phyloP scores from a whole-genome alignment of 2,329 filamentous ascomycete genomes.

The Colletotrichum sansevieriae region DNA sequence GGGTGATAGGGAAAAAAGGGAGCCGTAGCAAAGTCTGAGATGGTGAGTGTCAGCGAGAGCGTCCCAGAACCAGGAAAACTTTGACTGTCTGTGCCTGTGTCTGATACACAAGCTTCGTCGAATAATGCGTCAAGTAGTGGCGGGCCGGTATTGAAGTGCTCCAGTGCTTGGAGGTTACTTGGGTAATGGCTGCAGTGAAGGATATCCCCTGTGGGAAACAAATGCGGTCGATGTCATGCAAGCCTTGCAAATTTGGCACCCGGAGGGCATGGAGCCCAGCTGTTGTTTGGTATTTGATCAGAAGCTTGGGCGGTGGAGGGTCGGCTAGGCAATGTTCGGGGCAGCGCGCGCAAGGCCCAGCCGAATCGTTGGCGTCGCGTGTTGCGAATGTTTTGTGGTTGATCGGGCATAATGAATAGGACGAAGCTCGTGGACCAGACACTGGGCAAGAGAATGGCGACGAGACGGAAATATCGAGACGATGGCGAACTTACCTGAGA shows the following conservation, averaged over 20 bases:
- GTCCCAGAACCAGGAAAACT: conserved; percentile 31
- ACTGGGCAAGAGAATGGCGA: not conserved
- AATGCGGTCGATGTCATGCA: conserved; percentile 25
- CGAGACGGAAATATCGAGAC: not conserved
- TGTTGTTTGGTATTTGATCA: not conserved
- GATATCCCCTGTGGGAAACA: conserved; percentile 23
- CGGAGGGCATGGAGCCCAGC: conserved; percentile 2
- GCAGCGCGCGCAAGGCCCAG: not conserved
- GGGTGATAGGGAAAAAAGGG: conserved; percentile 22
- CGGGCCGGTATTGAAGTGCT: conserved; percentile 31
- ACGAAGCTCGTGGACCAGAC: conserved; percentile 32
- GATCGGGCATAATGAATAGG: not conserved
- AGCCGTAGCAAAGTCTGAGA: conserved; percentile 21
- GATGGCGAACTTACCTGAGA: conserved; percentile 26
- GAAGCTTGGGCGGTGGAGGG: not conserved
- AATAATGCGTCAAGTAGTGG: conserved; percentile 38
- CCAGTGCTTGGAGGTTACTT: conserved; percentile 6
- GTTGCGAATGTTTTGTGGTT: not conserved
- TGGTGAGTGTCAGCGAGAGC: conserved; percentile 26
- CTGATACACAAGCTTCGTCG: conserved; percentile 41
- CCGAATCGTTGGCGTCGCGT: not conserved
- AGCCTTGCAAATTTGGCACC: conserved; percentile 4
- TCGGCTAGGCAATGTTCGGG: not conserved
- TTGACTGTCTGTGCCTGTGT: conserved; percentile 41
- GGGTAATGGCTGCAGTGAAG: not conserved